These are phyloP conservation scores for Tetrapisispora pingtungensis DNA, from an alignment of 805 yeast species.

Conservation along the genomic window DNA sequence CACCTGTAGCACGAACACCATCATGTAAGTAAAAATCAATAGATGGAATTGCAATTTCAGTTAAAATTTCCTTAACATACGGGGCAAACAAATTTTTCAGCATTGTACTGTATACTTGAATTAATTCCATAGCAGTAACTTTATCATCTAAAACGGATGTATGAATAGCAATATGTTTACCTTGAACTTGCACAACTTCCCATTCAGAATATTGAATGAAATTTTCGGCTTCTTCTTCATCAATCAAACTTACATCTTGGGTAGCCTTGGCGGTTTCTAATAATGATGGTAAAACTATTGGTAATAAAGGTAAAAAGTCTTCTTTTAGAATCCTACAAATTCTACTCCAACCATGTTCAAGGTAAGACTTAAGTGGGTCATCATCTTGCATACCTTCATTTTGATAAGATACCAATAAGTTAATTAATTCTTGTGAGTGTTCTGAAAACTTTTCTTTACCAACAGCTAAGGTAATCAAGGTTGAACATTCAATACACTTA, in stretches of 20 bases:
- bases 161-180: constrained; percentile 89
- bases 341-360: constrained; percentile 95
- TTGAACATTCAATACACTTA: constrained; percentile 91
- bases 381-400: constrained; percentile 48
- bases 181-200: constrained; percentile 86
- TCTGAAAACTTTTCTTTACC: constrained; percentile 81
- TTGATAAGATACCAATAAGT: constrained; percentile 65
- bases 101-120: constrained; percentile 75
- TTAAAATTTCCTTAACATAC: constrained; percentile 68
- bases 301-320: constrained; percentile 76
- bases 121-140: constrained; percentile 80
- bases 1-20: constrained; percentile 88
- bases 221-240: constrained; percentile 80
- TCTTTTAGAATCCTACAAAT: constrained; percentile 77
- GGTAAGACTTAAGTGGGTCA: constrained; percentile 77
- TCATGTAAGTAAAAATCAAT: constrained; percentile 86
- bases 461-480: constrained; percentile 88
- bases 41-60: constrained; percentile 77
- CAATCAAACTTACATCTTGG: constrained; percentile 81
- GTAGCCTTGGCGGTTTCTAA: constrained; percentile 77
- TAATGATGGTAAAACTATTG: constrained; percentile 83
- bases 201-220: constrained; percentile 80
- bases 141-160: constrained; percentile 93
- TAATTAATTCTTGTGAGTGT: constrained; percentile 63
- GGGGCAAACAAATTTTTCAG: constrained; percentile 75